phyloP scores from a whole-genome alignment of 371 early-diverging fungal genomes.

The Syncephalastrum sp. region DNA sequence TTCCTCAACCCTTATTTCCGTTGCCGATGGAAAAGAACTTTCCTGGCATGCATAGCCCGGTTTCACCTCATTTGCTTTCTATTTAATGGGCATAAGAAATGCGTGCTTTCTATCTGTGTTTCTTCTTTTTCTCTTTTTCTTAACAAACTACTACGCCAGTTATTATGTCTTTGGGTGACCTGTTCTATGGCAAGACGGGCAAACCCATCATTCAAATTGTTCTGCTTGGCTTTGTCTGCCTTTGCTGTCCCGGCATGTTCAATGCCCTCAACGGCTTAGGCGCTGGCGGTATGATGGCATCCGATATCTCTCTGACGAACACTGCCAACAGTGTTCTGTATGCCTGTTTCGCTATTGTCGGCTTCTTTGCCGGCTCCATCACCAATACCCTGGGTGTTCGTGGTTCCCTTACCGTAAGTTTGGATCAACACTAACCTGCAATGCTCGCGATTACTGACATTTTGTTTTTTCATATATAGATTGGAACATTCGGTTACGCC shows the following conservation, averaged over 20 bases:
- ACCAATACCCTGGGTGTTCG: slow-evolving; percentile 59
- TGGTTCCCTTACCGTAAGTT: slow-evolving; percentile 38
- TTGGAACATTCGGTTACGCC: slow-evolving; percentile 52
- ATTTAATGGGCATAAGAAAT: no score
- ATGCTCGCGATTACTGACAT: neutral
- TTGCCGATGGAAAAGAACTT: no score
- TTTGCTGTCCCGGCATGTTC: slow-evolving; percentile 77
- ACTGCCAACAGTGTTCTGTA: slow-evolving; percentile 72
- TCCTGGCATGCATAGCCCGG: no score
- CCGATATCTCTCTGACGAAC: slow-evolving; percentile 61
- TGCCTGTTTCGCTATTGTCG: slow-evolving; percentile 67
- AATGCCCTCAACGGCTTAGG: slow-evolving; percentile 52
- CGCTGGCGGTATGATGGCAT: slow-evolving; percentile 52
- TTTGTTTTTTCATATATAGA: slow-evolving; percentile 17
- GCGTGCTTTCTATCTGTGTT: no score
- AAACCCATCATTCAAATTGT: slow-evolving; percentile 63
- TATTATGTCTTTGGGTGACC: no score
- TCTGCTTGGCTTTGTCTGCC: slow-evolving; percentile 72
- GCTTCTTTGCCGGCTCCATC: slow-evolving; percentile 63
- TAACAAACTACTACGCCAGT: no score
- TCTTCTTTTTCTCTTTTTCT: no score
- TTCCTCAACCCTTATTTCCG: no score
- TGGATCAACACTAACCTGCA: neutral
- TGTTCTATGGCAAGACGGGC: slow-evolving; percentile 8
- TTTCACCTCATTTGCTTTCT: no score